These are phyloP conservation scores for Brettanomyces bruxellensis DNA, from an alignment of 805 yeast genomes.

Conservation along the genomic window DNA sequence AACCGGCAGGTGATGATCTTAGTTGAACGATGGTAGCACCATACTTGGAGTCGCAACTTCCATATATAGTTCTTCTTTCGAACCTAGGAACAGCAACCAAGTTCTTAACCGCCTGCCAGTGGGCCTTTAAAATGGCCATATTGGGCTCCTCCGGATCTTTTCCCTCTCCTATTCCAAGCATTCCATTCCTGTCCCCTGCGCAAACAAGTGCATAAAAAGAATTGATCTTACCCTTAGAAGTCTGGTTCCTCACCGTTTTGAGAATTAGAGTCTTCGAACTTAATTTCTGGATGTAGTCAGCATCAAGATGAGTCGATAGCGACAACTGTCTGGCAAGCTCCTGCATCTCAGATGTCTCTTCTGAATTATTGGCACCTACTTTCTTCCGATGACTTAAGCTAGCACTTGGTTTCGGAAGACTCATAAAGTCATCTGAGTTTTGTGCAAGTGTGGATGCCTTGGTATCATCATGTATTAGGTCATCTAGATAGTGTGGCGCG, in stretches of 20 bases:
- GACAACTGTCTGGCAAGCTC: constrained; percentile 46
- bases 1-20: constrained; percentile 86
- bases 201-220: constrained; percentile 77
- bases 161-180: constrained; percentile 94
- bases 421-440: constrained; percentile 14
- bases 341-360: constrained; percentile 17
- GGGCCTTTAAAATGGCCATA: constrained; percentile 73
- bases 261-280: constrained; percentile 58
- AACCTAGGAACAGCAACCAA: constrained; percentile 73
- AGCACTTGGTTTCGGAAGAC: constrained; percentile 18
- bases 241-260: constrained; percentile 84
- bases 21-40: constrained; percentile 80
- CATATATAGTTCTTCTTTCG: constrained; percentile 86
- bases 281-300: constrained; percentile 49
- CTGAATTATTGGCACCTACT: constrained; percentile 13
- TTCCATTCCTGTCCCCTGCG: constrained; percentile 89
- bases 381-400: constrained; percentile 17
- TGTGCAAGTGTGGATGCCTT: constrained; percentile 56
- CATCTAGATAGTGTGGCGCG: constrained; percentile 65
- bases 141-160: constrained; percentile 72
- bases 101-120: constrained; percentile 89
- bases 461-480: constrained; percentile 61
- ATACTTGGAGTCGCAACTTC: constrained; percentile 71
- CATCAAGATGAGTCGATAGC: constrained; percentile 57
- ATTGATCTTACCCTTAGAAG: constrained; percentile 83